Evolutionary conservation across 352 stramenopile genomes (phyloP), one percentile per base, ranked within the genome.

Genomic region (Globisporangium viniferum): DNA sequence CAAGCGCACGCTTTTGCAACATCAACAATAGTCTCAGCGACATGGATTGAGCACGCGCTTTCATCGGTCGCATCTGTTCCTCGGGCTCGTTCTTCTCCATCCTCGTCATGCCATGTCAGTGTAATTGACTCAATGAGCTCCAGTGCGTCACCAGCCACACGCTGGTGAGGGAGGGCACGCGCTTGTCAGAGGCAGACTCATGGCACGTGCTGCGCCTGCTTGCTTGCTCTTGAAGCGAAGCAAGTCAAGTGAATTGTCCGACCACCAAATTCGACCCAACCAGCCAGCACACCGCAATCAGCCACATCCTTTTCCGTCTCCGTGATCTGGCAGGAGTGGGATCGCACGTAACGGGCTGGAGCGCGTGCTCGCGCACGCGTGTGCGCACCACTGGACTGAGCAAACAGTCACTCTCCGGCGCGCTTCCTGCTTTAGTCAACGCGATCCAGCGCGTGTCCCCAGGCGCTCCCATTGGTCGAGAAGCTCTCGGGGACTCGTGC

Each of bases 301-400:
- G 48, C 7, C 48, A 55, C 48, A 55, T 55, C 48, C 48, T 55
- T 24, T 22, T 29, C 3, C n/a, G 22, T 29, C 48, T 55, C 20
- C n/a, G 15, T 15, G n/a, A 24, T 55, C 20, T 55, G 20, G 48
- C 7, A 29, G 48, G 7, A 29, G 48, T 27, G 20, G 20, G 48
- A 15, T 12, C 20, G 29, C 20, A 29, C 48, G n/a, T 27, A 55
- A 49, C 15, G 41, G 41, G 10, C 41, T 24, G 41, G 48, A 55
- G n/a, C 48, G 48, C 48, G 48, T 55, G 48, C 48, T 24, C n/a
- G 48, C 46, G 24, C 24, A 24, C 24, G 20, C n/a, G 48, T 55
- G 48, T 55, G 48, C 48, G 48, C n/a, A 55, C n/a, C 48, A 55
- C 48, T 55, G n/a, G 48, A 55, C n/a, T 24, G n/a, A 55, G 9